Evolutionary conservation across 306 rosid species (phyloP).

Genomic region (Clitoria ternatea): DNA sequence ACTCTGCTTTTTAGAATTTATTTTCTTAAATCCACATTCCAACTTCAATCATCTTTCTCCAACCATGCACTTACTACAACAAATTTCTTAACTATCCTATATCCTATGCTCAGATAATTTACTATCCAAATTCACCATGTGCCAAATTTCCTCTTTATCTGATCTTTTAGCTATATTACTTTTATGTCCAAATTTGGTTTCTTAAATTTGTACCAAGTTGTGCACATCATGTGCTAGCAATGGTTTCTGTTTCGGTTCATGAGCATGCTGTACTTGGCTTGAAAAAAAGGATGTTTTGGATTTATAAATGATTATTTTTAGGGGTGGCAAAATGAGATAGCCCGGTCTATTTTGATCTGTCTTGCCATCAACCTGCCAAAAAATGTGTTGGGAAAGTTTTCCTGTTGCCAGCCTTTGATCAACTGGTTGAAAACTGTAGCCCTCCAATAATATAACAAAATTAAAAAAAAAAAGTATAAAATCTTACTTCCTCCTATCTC

Average conservation of each 20-base stretch:
- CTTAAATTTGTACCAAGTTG: neutral
- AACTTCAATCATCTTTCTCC: neutral
- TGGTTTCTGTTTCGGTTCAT: neutral
- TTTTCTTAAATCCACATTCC: conserved; percentile 5
- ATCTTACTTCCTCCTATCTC: too few relatives aligned
- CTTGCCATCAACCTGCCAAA: too few relatives aligned
- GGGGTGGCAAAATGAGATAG: too few relatives aligned
- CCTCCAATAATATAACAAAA: too few relatives aligned
- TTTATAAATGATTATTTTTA: neutral
- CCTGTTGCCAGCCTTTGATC: too few relatives aligned
- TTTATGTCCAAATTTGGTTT: neutral
- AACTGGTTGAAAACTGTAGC: too few relatives aligned
- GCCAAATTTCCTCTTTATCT: neutral
- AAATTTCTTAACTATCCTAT: neutral
- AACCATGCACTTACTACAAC: neutral
- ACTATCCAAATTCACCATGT: neutral
- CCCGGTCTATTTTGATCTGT: too few relatives aligned
- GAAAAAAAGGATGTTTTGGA: neutral
- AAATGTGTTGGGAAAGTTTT: too few relatives aligned
- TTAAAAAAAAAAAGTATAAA: too few relatives aligned
- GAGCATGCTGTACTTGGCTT: conserved; percentile 3
- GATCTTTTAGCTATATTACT: neutral
- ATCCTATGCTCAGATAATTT: neutral
- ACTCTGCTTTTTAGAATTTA: neutral
- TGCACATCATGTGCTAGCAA: neutral